Evolutionary conservation across 768 basidiomycete genomes (phyloP).

Genomic region (Artomyces pyxidatus): DNA sequence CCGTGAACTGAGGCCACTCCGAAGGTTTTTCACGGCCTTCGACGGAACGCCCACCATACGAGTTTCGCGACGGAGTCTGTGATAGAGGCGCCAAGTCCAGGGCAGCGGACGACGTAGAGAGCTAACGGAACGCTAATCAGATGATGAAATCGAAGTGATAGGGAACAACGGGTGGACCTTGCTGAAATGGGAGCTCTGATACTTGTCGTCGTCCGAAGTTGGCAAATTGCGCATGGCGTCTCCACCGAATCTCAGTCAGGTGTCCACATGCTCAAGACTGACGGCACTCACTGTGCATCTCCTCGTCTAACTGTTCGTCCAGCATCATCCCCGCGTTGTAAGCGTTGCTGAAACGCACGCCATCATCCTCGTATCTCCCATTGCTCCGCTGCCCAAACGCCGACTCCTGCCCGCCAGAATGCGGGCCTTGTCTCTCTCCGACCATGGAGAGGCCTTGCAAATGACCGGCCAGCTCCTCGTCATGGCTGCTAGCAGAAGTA

Average conservation of each 20-base stretch:
- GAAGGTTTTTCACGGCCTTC: slow-evolving; percentile 68
- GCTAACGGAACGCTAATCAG: slow-evolving; percentile 28
- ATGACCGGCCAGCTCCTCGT: slow-evolving; percentile 73
- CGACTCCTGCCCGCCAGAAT: slow-evolving; percentile 40
- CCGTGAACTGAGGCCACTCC: slow-evolving; percentile 90
- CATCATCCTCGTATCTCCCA: slow-evolving; percentile 52
- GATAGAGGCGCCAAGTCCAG: slow-evolving; percentile 87
- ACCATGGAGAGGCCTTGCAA: slow-evolving; percentile 64
- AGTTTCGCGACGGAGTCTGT: slow-evolving; percentile 65
- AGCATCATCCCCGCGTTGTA: slow-evolving; percentile 87
- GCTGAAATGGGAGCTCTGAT: slow-evolving; percentile 47
- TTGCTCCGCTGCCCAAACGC: slow-evolving; percentile 45
- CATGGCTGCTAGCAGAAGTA: slow-evolving; percentile 81
- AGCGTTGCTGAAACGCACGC: slow-evolving; percentile 46
- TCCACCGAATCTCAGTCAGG: slow-evolving; percentile 22
- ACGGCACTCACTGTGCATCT: slow-evolving; percentile 76
- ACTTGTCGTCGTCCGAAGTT: slow-evolving; percentile 88
- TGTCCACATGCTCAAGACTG: not conserved
- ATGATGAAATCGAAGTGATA: slow-evolving; percentile 4
- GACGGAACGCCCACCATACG: slow-evolving; percentile 43
- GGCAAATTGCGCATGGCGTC: slow-evolving; percentile 86
- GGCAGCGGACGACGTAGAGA: slow-evolving; percentile 86
- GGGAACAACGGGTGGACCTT: slow-evolving; percentile 50
- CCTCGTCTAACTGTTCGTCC: slow-evolving; percentile 88
- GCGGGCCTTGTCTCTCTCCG: slow-evolving; percentile 57